Evolutionary conservation across 257 asterid genomes (phyloP).

Genomic region (Haberlea rhodopensis): DNA sequence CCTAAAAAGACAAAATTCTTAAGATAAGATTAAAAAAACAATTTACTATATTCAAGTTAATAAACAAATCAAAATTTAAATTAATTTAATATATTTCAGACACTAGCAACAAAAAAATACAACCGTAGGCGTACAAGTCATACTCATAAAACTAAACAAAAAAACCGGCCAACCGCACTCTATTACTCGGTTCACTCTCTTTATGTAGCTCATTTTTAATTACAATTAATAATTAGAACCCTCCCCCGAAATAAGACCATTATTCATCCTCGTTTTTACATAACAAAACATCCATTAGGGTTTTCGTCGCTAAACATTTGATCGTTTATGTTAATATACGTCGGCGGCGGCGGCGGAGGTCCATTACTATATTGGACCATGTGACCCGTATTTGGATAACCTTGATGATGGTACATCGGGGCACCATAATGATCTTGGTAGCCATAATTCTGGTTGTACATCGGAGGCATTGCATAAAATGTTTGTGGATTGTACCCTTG

Average conservation of each 20-base stretch:
- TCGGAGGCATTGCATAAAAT: conserved; percentile 40
- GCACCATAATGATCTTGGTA: conserved; percentile 58
- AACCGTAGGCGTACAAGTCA: conserved; percentile 20
- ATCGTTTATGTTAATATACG: conserved; percentile 26
- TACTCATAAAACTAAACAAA: conserved; percentile 25
- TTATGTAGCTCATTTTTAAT: conserved; percentile 25
- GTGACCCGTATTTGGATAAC: conserved; percentile 33
- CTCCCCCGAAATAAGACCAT: conserved; percentile 3
- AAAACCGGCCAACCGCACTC: conserved; percentile 27
- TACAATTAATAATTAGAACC: conserved; percentile 36
- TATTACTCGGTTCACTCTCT: background rate
- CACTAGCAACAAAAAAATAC: conserved; percentile 9
- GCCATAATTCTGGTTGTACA: conserved; percentile 48
- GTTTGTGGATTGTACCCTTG: conserved; percentile 45
- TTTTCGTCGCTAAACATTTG: conserved; percentile 87
- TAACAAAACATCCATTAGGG: conserved; percentile 76
- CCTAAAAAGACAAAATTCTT: background rate
- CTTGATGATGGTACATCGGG: conserved; percentile 25
- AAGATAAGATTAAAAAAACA: too few relatives aligned
- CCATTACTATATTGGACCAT: conserved; percentile 44
- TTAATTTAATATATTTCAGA: too few relatives aligned
- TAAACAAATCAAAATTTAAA: too few relatives aligned
- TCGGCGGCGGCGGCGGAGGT: conserved; percentile 51
- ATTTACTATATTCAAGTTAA: too few relatives aligned
- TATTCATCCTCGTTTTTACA: conserved; percentile 39